These are phyloP conservation scores for Beauveria brongniartii DNA, from an alignment of 2,329 filamentous ascomycete genomes.

Conservation along the genomic window DNA sequence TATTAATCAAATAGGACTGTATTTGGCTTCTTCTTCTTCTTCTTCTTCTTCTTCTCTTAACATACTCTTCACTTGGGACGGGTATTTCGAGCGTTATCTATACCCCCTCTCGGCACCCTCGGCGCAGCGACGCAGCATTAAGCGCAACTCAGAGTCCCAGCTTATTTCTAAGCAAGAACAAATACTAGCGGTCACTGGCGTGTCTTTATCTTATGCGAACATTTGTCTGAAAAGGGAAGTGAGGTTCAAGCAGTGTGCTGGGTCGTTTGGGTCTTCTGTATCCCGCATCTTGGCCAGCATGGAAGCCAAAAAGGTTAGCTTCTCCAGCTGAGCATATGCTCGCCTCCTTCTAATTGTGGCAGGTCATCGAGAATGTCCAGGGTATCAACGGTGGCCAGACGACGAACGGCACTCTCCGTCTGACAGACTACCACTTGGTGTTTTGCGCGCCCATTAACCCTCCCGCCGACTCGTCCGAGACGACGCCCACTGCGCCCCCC, in stretches of 20 bases:
- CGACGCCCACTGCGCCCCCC: constrained; percentile 19
- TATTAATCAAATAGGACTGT: background rate
- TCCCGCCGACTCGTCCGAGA: constrained; percentile 18
- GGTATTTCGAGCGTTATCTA: background rate
- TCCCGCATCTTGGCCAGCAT: constrained; percentile 17
- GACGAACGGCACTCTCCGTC: constrained; percentile 48
- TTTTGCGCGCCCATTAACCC: constrained; percentile 37
- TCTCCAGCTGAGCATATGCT: background rate
- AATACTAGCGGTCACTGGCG: background rate
- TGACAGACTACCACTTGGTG: constrained; percentile 55
- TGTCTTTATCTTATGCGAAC: background rate
- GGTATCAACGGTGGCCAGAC: constrained; percentile 52
- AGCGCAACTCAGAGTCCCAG: background rate
- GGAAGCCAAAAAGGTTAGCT: constrained; percentile 34
- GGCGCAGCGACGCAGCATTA: background rate
- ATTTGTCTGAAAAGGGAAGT: background rate
- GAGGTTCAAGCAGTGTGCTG: background rate
- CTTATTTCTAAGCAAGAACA: background rate
- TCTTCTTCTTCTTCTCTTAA: background rate
- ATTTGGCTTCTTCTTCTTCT: background rate
- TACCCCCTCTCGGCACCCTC: constrained; percentile 7
- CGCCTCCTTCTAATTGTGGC: constrained; percentile 17
- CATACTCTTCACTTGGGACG: background rate
- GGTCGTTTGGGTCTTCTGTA: background rate
- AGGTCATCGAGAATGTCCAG: constrained; percentile 51